phyloP scores from a whole-genome alignment of 2,329 filamentous ascomycete species.

The Arthroderma sp. region DNA sequence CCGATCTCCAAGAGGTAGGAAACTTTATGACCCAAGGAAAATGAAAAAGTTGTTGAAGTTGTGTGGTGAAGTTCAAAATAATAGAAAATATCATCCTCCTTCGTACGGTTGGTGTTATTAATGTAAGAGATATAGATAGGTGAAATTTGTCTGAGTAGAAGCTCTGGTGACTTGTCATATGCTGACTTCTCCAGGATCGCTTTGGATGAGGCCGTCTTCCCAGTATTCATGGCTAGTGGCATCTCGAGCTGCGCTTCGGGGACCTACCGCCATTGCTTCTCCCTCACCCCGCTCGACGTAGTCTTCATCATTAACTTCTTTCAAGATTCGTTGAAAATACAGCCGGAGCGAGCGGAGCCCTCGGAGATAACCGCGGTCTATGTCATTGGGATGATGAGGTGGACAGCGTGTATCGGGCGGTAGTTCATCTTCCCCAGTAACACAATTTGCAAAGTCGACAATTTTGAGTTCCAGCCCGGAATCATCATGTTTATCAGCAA shows the following conservation, averaged over 20 bases:
- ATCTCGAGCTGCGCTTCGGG: slow-evolving; percentile 20
- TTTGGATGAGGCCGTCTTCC: slow-evolving; percentile 31
- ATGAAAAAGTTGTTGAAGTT: too few relatives aligned
- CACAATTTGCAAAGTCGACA: slow-evolving; percentile 95
- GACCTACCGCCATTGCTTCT: slow-evolving; percentile 26
- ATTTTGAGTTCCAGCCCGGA: slow-evolving; percentile 68
- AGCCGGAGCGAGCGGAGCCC: slow-evolving; percentile 64
- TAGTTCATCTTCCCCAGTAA: slow-evolving; percentile 65
- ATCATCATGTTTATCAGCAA: slow-evolving; percentile 26
- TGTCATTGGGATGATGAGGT: slow-evolving; percentile 62
- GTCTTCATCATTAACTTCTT: slow-evolving; percentile 48
- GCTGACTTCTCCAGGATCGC: slow-evolving; percentile 32
- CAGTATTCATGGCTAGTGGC: slow-evolving; percentile 22
- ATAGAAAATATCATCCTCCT: too few relatives aligned
- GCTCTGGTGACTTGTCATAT: slow-evolving; percentile 10
- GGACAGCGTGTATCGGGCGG: slow-evolving; percentile 54
- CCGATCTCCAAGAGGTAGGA: too few relatives aligned
- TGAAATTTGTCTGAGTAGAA: not conserved
- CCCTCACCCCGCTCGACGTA: slow-evolving; percentile 32
- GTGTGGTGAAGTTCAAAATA: too few relatives aligned
- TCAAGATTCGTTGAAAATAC: slow-evolving; percentile 80
- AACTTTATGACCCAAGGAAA: too few relatives aligned
- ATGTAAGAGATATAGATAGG: not conserved
- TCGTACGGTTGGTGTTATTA: not conserved
- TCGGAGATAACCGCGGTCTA: slow-evolving; percentile 80